These are phyloP conservation scores for Herpetospermum pedunculosum DNA, from an alignment of 306 rosid species.

Conservation along the genomic window DNA sequence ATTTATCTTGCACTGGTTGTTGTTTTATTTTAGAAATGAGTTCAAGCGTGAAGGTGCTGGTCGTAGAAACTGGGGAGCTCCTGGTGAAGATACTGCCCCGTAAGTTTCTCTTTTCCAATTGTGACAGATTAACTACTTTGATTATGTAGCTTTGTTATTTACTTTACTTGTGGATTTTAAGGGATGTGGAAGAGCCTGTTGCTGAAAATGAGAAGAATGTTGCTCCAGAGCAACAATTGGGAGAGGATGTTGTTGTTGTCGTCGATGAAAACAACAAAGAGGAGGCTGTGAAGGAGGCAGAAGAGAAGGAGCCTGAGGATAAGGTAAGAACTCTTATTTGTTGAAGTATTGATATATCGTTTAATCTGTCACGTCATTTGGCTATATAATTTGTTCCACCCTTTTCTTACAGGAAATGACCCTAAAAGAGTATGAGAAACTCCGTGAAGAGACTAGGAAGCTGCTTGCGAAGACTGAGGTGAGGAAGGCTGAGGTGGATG, in stretches of 20 bases:
- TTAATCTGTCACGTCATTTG: neutral
- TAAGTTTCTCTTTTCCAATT: conserved; percentile 14
- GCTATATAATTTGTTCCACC: neutral
- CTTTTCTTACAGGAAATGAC: conserved; percentile 67
- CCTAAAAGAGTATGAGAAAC: conserved; percentile 77
- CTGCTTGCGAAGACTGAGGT: conserved; percentile 52
- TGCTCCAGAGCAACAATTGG: conserved; percentile 50
- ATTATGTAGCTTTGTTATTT: neutral
- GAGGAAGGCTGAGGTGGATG: conserved; percentile 64
- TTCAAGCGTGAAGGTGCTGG: conserved; percentile 58
- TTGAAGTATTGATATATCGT: neutral
- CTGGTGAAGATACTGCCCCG: conserved; percentile 39
- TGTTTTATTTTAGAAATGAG: conserved; percentile 22
- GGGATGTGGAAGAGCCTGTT: conserved; percentile 51
- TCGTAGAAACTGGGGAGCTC: conserved; percentile 52
- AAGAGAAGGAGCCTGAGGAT: conserved; percentile 79
- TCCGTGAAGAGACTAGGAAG: conserved; percentile 83
- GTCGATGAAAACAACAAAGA: conserved; percentile 58
- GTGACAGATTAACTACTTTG: neutral
- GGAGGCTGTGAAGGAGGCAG: conserved; percentile 39
- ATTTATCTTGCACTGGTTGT: neutral
- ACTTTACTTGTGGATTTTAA: neutral
- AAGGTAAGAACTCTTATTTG: conserved; percentile 33
- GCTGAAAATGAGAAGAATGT: conserved; percentile 55
- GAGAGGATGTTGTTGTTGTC: conserved; percentile 36